These are phyloP conservation scores for Edaphochlamys debaryana DNA, from an alignment of 139 green algal species.

Conservation along the genomic window DNA sequence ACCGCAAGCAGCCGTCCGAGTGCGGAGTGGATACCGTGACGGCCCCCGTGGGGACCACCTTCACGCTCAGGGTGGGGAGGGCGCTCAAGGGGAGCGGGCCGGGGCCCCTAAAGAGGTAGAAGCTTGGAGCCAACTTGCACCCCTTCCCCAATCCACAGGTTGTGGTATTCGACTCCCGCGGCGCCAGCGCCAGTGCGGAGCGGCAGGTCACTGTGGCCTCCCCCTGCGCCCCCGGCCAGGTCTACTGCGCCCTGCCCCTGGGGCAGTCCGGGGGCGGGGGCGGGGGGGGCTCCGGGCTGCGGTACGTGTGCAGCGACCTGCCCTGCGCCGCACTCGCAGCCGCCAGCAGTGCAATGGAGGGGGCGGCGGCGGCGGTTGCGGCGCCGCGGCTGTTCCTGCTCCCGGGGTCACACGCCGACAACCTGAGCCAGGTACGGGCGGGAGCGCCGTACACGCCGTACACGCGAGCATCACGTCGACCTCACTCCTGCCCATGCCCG, in stretches of 20 bases:
- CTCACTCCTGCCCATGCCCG: neutral
- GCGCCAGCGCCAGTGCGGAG: neutral
- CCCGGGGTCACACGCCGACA: neutral
- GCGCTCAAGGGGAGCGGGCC: too few relatives aligned
- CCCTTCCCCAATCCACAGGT: too few relatives aligned
- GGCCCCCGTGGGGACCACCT: neutral
- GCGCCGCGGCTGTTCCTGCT: slow-evolving; percentile 10
- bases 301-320: too few relatives aligned
- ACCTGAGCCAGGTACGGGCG: neutral
- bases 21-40: slow-evolving; percentile 1
- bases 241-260: neutral
- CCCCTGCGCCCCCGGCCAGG: neutral
- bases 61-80: too few relatives aligned
- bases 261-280: neutral
- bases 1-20: too few relatives aligned
- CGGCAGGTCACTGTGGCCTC: neutral
- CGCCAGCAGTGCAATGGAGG: too few relatives aligned
- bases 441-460: too few relatives aligned
- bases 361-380: neutral
- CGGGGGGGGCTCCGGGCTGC: neutral
- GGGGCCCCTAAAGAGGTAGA: too few relatives aligned
- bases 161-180: neutral
- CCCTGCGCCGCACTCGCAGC: too few relatives aligned
- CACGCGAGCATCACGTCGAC: too few relatives aligned
- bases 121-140: too few relatives aligned